Evolutionary conservation across 179 eudicot species (phyloP).

Genomic region (Drosera spatulata): DNA sequence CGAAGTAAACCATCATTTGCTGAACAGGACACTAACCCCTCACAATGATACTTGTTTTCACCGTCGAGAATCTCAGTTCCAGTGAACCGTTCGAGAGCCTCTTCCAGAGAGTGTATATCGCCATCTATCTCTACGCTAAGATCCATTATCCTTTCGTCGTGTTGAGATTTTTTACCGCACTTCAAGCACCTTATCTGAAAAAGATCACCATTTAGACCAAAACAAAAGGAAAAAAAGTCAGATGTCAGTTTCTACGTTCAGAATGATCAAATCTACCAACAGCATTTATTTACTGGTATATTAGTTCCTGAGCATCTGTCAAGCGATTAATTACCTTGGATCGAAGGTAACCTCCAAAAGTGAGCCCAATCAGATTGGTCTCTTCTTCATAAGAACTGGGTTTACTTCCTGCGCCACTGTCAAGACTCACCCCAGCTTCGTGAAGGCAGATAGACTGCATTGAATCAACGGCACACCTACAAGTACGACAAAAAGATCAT

Average conservation of each 20-base stretch:
- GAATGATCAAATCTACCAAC: too few species aligned
- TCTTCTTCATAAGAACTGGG: background rate
- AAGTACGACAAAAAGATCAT: background rate
- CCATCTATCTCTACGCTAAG: constrained; percentile 26
- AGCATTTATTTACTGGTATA: too few species aligned
- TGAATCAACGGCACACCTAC: background rate
- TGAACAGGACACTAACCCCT: constrained; percentile 42
- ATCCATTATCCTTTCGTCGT: constrained; percentile 83
- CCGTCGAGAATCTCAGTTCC: constrained; percentile 72
- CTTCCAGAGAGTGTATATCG: constrained; percentile 68
- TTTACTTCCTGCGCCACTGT: background rate
- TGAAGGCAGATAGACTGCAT: background rate
- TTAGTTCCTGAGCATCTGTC: background rate
- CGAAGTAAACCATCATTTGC: background rate
- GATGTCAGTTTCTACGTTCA: too few species aligned
- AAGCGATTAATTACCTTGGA: constrained; percentile 1
- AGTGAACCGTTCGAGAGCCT: constrained; percentile 61
- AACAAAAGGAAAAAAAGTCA: too few species aligned
- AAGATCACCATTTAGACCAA: background rate
- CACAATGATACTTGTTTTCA: constrained; percentile 78
- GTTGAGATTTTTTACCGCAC: constrained; percentile 68
- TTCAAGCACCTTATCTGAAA: constrained; percentile 73
- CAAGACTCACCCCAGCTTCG: background rate
- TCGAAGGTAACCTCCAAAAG: background rate
- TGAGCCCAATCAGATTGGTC: background rate